Conservation (phyloP, 352 stramenopile genomes). For the Halophytophthora polymorphica region DNA sequence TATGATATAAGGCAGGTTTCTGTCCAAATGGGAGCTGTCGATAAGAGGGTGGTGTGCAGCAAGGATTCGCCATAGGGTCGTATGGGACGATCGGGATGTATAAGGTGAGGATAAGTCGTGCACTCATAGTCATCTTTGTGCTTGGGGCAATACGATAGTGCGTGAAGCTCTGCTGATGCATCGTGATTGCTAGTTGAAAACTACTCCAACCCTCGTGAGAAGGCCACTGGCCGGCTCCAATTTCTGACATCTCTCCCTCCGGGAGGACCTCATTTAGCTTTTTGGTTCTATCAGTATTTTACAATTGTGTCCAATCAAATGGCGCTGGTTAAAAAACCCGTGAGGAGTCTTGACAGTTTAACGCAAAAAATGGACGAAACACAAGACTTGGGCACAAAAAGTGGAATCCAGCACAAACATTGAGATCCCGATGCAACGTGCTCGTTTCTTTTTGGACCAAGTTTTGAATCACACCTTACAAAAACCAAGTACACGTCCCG, state of each 20-base stretch:
- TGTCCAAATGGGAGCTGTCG: too few relatives aligned
- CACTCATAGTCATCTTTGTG: constrained; percentile 67
- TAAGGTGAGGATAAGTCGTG: constrained; percentile 1
- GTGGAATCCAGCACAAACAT: background rate
- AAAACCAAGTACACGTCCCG: too few relatives aligned
- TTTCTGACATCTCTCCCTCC: constrained; percentile 89
- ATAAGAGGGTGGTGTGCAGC: background rate
- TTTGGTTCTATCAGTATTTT: too few relatives aligned
- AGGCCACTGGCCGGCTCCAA: constrained; percentile 89
- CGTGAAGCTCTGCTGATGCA: constrained; percentile 92
- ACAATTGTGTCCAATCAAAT: too few relatives aligned
- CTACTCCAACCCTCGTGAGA: constrained; percentile 91
- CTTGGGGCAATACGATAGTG: constrained; percentile 92
- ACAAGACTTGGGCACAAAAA: background rate
- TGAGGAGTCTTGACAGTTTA: too few relatives aligned
- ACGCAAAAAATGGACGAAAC: background rate
- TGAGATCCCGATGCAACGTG: too few relatives aligned
- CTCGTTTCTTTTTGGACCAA: too few relatives aligned
- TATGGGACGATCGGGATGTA: constrained; percentile 12
- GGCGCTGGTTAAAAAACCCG: too few relatives aligned
- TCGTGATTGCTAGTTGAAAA: constrained; percentile 96
- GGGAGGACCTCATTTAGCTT: too few relatives aligned
- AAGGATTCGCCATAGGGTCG: constrained; percentile 16
- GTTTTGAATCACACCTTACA: too few relatives aligned
- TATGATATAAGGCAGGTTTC: too few relatives aligned